Evolutionary conservation across 2,329 filamentous ascomycete genomes (phyloP).

Genomic region (Claviceps spartinae): DNA sequence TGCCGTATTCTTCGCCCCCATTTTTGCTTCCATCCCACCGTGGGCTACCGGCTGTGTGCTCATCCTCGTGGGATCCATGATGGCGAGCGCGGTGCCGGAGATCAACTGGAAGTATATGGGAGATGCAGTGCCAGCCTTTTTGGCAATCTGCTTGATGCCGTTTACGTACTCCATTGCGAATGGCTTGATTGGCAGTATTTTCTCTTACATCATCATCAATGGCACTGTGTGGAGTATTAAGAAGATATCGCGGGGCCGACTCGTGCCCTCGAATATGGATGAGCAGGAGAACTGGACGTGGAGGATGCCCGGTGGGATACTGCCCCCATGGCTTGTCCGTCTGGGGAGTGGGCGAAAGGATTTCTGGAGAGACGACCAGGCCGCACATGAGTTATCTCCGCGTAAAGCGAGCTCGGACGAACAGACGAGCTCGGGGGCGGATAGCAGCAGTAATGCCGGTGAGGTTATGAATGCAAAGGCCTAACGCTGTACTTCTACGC

Average conservation of each 20-base stretch:
- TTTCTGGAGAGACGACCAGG: constrained; percentile 46
- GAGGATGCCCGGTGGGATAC: constrained; percentile 57
- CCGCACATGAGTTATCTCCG: constrained; percentile 5
- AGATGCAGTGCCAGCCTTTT: constrained; percentile 71
- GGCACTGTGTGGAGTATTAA: constrained; percentile 55
- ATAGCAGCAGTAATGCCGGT: background rate
- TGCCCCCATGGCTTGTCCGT: constrained; percentile 61
- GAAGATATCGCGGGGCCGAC: constrained; percentile 49
- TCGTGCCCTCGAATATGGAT: constrained; percentile 62
- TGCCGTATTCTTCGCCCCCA: constrained; percentile 77
- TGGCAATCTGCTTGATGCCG: constrained; percentile 75
- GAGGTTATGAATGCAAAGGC: background rate
- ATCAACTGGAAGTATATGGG: constrained; percentile 86
- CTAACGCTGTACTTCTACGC: background rate
- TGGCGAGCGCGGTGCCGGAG: constrained; percentile 63
- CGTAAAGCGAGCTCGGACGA: constrained; percentile 11
- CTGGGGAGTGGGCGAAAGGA: constrained; percentile 53
- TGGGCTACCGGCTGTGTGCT: constrained; percentile 87
- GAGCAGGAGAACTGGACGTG: constrained; percentile 72
- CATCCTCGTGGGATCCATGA: constrained; percentile 76
- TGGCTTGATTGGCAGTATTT: constrained; percentile 68
- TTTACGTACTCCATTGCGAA: constrained; percentile 85
- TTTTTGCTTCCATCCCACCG: constrained; percentile 77
- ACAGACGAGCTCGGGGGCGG: constrained; percentile 1
- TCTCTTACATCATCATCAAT: constrained; percentile 67